phyloP scores from a whole-genome alignment of 352 stramenopile species.

The Thraustotheca clavata region DNA sequence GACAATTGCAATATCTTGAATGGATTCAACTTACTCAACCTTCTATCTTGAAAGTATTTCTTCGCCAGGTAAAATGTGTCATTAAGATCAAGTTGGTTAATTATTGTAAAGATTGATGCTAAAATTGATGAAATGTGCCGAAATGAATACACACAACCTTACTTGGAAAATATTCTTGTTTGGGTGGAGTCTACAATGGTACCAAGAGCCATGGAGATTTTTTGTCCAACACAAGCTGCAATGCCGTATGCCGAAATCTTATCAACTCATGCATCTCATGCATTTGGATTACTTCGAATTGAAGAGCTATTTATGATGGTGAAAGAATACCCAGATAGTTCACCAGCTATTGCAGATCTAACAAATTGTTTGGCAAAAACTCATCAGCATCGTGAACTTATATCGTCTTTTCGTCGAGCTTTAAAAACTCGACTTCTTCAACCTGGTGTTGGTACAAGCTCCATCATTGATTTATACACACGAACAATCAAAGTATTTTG shows the following conservation, averaged over 20 bases:
- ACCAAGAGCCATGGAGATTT: not conserved
- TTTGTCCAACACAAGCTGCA: not conserved
- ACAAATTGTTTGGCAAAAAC: conserved; percentile 71
- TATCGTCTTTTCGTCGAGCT: conserved; percentile 62
- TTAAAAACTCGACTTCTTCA: conserved; percentile 88
- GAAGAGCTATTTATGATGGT: conserved; percentile 96
- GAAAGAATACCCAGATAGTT: conserved; percentile 91
- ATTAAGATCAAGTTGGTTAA: not conserved
- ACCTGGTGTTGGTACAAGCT: conserved; percentile 90
- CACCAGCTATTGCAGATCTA: conserved; percentile 60
- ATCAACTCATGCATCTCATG: conserved; percentile 22
- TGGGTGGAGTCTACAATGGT: conserved; percentile 9
- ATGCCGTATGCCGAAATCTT: conserved; percentile 4
- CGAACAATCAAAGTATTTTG: conserved; percentile 87
- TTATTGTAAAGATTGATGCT: conserved; percentile 6
- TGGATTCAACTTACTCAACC: conserved; percentile 14
- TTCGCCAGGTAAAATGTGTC: not conserved
- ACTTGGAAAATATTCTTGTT: not conserved
- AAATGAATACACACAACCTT: not conserved
- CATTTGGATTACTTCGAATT: conserved; percentile 75
- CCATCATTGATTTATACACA: conserved; percentile 98
- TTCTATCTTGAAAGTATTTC: conserved; percentile 13
- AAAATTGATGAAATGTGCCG: not conserved
- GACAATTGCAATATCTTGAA: conserved; percentile 17
- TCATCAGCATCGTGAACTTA: conserved; percentile 74